Evolutionary conservation across 2,329 filamentous ascomycete genomes (phyloP).

Genomic region (Phyllosticta capitalensis): DNA sequence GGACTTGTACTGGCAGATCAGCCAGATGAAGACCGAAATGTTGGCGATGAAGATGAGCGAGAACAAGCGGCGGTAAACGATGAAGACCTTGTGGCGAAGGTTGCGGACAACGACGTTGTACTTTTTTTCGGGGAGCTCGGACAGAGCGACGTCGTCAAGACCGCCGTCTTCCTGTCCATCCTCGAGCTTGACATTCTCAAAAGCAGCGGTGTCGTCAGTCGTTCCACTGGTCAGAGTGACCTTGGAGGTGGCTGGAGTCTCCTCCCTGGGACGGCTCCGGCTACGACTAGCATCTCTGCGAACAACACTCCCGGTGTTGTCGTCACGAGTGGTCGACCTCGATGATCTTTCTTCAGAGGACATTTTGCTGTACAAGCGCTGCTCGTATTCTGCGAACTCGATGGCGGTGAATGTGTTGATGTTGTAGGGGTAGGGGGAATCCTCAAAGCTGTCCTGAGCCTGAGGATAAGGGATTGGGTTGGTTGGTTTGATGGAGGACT

Average conservation of each 20-base stretch:
- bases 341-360: background rate
- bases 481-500: background rate
- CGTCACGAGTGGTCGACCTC: background rate
- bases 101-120: constrained; percentile 13
- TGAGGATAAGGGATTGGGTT: background rate
- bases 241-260: background rate
- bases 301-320: background rate
- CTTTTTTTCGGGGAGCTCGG: constrained; percentile 11
- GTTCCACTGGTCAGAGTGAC: background rate
- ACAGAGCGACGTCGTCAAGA: background rate
- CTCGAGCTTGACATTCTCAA: background rate
- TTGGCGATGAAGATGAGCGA: constrained; percentile 33
- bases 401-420: constrained; percentile 2
- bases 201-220: background rate
- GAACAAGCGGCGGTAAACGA: constrained; percentile 34
- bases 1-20: constrained; percentile 9
- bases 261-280: background rate
- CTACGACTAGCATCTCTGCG: background rate
- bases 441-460: background rate
- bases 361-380: constrained; percentile 1
- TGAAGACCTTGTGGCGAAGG: constrained; percentile 13
- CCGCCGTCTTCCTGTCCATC: background rate
- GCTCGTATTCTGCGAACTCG: constrained; percentile 4
- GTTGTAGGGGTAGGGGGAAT: background rate
- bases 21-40: constrained; percentile 17